Base-by-base conservation (phyloP, 495 filamentous ascomycete species). In the Annulohypoxylon bovei region DNA sequence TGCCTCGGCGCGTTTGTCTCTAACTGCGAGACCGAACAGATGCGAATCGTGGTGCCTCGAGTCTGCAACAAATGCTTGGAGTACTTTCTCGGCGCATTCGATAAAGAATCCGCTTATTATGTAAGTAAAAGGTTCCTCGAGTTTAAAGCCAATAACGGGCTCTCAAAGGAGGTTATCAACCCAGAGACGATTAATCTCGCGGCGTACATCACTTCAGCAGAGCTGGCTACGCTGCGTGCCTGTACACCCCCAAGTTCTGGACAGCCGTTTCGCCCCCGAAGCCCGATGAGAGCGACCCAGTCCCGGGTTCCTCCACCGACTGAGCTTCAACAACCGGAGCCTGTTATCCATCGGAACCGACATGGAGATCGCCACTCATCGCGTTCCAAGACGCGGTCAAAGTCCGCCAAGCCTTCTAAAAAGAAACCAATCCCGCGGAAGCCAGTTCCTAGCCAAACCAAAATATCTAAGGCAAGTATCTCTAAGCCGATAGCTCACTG, bases 71-170 rank as follows among this genome's bases (percentile, higher is more conserved):
- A 64, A 4, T 77, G 75, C 52, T 39, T 42, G 0, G 25, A 64
- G 0, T 75, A 65, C 61, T 77, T 75, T 47, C 23, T 23, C 14
- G 3, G 18, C 0, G 18, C 14, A 3, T 75, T 73, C 12, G 75
- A 72, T 52, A 14, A 39, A 2, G 33, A 32, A n/a, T 55, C 65
- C 16, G 67, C 65, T 27, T n/a, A 61, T 27, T 6, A 27, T 23
- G 56, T 66, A 30, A 62, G 67, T 37, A 12, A 60, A 27, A 55
- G 40, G 27, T 75, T 73, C 44, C 47, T 75, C n/a, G 64, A 65
- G 55, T 75, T 63, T 27, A 75, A 75, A 52, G 33, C 62, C 2
- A 12, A 23, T 2, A 68, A 39, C 0, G 66, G 72, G 1, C 58
- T 70, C n/a, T 8, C 11, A 0, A 55, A 18, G 8, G 49, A 61